phyloP scores from a whole-genome alignment of 306 rosid species.

The Senna tora region DNA sequence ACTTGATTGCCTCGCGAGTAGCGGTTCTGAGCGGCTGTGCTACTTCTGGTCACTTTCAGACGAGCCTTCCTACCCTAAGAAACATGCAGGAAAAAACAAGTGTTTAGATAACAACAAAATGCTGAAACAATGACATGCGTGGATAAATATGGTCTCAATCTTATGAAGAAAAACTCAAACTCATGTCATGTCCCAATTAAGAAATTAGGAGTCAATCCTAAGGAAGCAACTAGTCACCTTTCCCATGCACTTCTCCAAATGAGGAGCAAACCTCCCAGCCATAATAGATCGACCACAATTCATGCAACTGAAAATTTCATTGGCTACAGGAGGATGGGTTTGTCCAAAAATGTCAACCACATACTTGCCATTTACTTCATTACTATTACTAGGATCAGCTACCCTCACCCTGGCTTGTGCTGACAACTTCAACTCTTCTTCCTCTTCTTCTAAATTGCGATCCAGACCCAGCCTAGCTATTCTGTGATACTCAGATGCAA shows the following conservation, averaged over 20 bases:
- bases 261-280: slow-evolving; percentile 99
- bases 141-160: neutral
- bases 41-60: slow-evolving; percentile 86
- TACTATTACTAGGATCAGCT: slow-evolving; percentile 81
- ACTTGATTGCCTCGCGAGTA: slow-evolving; percentile 67
- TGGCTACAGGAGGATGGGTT: slow-evolving; percentile 87
- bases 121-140: too few relatives aligned
- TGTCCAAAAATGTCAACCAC: slow-evolving; percentile 95
- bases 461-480: slow-evolving; percentile 91
- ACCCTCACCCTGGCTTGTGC: slow-evolving; percentile 85
- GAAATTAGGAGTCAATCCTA: neutral
- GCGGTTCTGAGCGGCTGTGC: slow-evolving; percentile 78
- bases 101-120: too few relatives aligned
- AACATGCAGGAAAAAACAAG: slow-evolving; percentile 19
- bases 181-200: neutral
- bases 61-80: slow-evolving; percentile 99
- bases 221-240: slow-evolving; percentile 60
- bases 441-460: slow-evolving; percentile 90
- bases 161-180: neutral
- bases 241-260: slow-evolving; percentile 99
- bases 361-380: slow-evolving; percentile 80
- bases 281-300: slow-evolving; percentile 78
- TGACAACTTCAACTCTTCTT: slow-evolving; percentile 90
- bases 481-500: slow-evolving; percentile 97
- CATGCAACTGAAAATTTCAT: slow-evolving; percentile 86